Percentiles rank a stretch among this genome's conserved stretches.
phyloP scores from a whole-genome alignment of 106 monocot genomes.

The Chionographis japonica region DNA sequence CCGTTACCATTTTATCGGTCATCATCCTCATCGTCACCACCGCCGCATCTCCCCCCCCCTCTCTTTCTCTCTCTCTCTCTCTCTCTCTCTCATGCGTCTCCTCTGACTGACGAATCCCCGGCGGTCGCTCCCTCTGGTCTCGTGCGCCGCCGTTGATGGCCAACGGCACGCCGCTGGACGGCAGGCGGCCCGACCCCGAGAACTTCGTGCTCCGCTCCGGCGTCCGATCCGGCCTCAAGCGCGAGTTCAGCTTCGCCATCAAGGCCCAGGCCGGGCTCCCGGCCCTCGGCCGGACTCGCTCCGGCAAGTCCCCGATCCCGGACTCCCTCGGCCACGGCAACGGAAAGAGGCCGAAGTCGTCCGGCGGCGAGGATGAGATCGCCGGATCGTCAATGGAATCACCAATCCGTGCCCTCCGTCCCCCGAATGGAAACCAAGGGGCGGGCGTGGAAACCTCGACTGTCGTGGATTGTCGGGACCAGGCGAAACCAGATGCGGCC shows the following conservation, averaged over 20 bases:
- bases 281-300: conserved; percentile 30
- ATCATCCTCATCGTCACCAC: neutral
- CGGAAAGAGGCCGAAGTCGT: neutral
- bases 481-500: neutral
- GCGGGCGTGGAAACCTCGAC: neutral
- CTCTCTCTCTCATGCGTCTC: neutral
- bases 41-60: neutral
- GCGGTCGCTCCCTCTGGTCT: neutral
- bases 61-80: neutral
- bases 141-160: neutral
- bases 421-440: neutral
- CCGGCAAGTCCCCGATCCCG: conserved; percentile 8
- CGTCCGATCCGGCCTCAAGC: conserved; percentile 19
- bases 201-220: conserved; percentile 15
- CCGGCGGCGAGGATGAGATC: neutral
- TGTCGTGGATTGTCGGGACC: conserved; percentile 1
- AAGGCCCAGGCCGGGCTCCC: conserved; percentile 3
- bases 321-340: neutral
- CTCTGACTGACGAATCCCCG: neutral
- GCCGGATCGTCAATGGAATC: conserved; percentile 5
- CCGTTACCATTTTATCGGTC: no score
- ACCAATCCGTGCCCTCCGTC: neutral
- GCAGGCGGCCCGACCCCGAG: neutral
- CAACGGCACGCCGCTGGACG: neutral
- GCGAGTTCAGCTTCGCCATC: conserved; percentile 19